Conservation (phyloP, 1,139 yeast genomes). For the Hanseniaspora sp. region DNA sequence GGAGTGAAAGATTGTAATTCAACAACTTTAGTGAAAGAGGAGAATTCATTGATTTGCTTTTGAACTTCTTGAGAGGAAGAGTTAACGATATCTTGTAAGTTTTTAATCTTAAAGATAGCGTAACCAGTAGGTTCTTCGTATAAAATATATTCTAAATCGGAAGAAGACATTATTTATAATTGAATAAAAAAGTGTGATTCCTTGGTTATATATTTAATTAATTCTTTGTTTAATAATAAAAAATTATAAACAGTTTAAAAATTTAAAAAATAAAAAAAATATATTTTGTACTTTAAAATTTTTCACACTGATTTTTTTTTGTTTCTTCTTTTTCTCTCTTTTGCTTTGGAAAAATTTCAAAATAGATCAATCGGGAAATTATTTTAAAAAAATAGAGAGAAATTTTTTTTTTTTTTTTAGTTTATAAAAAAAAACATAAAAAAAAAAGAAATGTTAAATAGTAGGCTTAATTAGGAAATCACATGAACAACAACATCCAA, state of each 20-base stretch:
- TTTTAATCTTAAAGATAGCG: constrained; percentile 85
- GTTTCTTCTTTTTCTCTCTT: no score
- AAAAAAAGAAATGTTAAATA: neutral
- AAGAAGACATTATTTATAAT: constrained; percentile 33
- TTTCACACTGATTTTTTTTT: neutral
- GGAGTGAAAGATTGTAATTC: constrained; percentile 95
- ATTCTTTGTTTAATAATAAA: no score
- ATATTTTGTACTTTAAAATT: neutral
- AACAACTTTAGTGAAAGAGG: constrained; percentile 80
- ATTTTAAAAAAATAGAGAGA: no score
- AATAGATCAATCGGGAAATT: no score
- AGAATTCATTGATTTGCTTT: constrained; percentile 76
- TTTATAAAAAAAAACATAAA: neutral
- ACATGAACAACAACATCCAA: neutral
- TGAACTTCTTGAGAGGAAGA: constrained; percentile 89
- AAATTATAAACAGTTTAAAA: no score
- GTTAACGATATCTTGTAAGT: constrained; percentile 91
- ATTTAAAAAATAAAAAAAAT: neutral
- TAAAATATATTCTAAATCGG: constrained; percentile 76
- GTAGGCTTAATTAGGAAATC: neutral
- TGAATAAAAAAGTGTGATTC: neutral
- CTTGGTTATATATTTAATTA: no score
- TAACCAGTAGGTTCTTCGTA: constrained; percentile 99
- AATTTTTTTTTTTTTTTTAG: neutral
- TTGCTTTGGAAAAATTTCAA: no score